Base-by-base conservation (phyloP, 2,329 filamentous ascomycete genomes). In the Xylariales sp. region DNA sequence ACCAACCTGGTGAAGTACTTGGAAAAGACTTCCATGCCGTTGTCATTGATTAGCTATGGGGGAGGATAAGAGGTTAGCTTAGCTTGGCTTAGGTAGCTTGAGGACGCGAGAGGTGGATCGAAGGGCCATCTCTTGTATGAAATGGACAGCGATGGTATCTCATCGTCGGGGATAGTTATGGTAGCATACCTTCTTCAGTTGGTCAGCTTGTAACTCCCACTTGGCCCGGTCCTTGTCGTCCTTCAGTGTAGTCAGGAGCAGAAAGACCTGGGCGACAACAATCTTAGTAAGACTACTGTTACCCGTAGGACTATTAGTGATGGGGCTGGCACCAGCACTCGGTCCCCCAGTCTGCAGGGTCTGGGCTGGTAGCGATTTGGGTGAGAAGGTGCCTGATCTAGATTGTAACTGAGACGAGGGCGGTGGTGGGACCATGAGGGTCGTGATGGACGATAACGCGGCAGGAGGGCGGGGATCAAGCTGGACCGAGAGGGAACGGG, bases 1-100 rank as follows among this genome's bases (percentile, higher is more conserved):
- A 98, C 80, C 62, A 97, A 76, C 66, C 91, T 88, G 65, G 88
- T 84, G 68, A 98, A 95, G 66, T 93, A 96, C 73, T 90, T 94
- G 46, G 88, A 83, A 64, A 90, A 96, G 61, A 96, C 89, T 76
- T 98, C 94, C 91, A 98, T 98, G 61, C 90, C 90, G 89, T 95
- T 84, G 58, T 91, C 90, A 80, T 95, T 84, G 70, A 97, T 85
- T 63, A 97, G 82, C 87, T 95, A 51, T 20, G 6, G 15, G 28
- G n/a, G 11, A 20, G 9, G 31, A 27, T 44, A 11, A 43, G 40
- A 19, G 46, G 31, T 44, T 42, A 34, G 15, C 34, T 27, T n/a
- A n/a, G n/a, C n/a, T n/a, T n/a, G n/a, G n/a, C 10, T 32, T 16
- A 16, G 10, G 29, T 8, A 12, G n/a, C n/a, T n/a, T n/a, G n/a